phyloP scores from a whole-genome alignment of 1,284 basidiomycete genomes.

The Lentinus polychrous region DNA sequence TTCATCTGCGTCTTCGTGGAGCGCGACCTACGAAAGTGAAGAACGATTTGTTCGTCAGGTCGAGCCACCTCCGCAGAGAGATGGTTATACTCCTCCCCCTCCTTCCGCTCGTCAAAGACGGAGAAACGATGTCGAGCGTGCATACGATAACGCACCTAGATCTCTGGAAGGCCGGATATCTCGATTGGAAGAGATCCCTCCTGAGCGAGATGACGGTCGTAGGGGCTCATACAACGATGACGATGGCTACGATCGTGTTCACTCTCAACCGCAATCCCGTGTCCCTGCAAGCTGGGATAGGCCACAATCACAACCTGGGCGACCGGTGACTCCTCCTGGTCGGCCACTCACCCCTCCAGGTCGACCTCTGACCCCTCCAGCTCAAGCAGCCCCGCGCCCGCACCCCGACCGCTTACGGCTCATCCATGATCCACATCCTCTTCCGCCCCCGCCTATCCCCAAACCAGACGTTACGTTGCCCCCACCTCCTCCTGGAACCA shows the following conservation, averaged over 20 bases:
- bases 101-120: not conserved
- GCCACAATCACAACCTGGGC: not conserved
- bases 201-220: too few species aligned
- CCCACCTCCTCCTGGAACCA: not conserved
- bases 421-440: not conserved
- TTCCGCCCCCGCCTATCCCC: not conserved
- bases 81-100: not conserved
- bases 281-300: not conserved
- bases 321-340: not conserved
- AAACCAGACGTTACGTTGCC: not conserved
- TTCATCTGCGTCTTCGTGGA: not conserved
- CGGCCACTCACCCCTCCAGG: not conserved
- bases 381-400: not conserved
- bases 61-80: constrained; percentile 1
- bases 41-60: not conserved
- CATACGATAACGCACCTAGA: not conserved
- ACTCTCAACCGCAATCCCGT: not conserved
- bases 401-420: not conserved
- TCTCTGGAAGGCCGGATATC: not conserved
- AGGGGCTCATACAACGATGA: too few species aligned
- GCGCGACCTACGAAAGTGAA: not conserved
- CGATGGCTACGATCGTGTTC: too few species aligned
- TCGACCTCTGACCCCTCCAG: not conserved
- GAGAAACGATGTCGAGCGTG: not conserved
- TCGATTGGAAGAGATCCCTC: not conserved